Conservation (phyloP, 495 filamentous ascomycete genomes). For the Penicillium riverlandense region DNA sequence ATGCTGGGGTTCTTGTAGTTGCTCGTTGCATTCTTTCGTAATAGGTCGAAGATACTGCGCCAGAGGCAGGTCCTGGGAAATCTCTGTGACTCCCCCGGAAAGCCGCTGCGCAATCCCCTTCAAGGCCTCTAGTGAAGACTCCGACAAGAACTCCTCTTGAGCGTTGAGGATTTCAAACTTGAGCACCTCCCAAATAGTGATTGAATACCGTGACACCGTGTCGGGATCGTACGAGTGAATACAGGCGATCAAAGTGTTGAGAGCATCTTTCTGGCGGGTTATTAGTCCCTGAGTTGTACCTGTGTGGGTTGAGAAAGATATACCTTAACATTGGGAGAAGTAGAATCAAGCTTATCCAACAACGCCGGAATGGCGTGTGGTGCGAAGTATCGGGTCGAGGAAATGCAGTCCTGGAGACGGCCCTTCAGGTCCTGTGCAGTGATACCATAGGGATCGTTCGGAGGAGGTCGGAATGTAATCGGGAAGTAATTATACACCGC, state of each 20-base stretch:
- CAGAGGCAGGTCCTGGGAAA: conserved; percentile 45
- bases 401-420: conserved; percentile 62
- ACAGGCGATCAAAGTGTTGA: conserved; percentile 59
- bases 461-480: conserved; percentile 68
- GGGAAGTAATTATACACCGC: conserved; percentile 74
- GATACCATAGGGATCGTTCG: conserved; percentile 68
- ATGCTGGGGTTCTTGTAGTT: conserved; percentile 67
- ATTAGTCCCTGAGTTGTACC: conserved; percentile 17
- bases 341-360: conserved; percentile 71
- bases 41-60: conserved; percentile 57
- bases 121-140: conserved; percentile 49
- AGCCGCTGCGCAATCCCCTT: conserved; percentile 51
- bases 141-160: conserved; percentile 63
- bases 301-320: neutral
- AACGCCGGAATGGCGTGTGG: conserved; percentile 62
- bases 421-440: conserved; percentile 67
- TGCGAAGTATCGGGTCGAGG: conserved; percentile 61
- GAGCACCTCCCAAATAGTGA: conserved; percentile 64
- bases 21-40: conserved; percentile 63
- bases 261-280: conserved; percentile 53
- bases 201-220: conserved; percentile 60
- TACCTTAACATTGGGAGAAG: conserved; percentile 67
- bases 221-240: conserved; percentile 52
- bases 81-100: conserved; percentile 42
- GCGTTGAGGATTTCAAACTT: conserved; percentile 74